Evolutionary conservation across 169 alveolate genomes (phyloP), one percentile per base, ranked within the genome.

Genomic region (Cryptosporidium felis): DNA sequence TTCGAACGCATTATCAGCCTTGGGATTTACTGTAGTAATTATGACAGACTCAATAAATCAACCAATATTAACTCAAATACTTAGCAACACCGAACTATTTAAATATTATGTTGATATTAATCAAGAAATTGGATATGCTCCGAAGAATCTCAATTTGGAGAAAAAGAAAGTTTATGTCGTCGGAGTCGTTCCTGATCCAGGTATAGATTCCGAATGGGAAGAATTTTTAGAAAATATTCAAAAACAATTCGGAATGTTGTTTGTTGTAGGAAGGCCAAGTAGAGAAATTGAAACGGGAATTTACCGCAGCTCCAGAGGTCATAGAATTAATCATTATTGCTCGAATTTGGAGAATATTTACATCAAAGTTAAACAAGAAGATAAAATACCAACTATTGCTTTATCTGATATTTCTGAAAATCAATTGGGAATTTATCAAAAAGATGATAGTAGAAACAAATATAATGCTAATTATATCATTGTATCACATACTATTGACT

Each of bases 111-210:
- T 53, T 6, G 59, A 74, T 74, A 74, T 74, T 32, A 34, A 74
- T 32, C 85, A 74, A 38, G 85, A 74, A 53, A 53, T 74, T n/a
- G 85, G 85, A 2, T 49, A 51, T 16, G 60, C 85, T 38, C 85
- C 85, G 18, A 56, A 74, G n/a, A 40, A 38, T 36, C 23, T 74
- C 2, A 23, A 32, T 34, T 36, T 74, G 21, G 85, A 74, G n/a
- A 49, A 74, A 18, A 45, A 59, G 14, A 74, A 74, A 18, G 56
- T 49, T 38, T 74, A 74, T 34, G 67, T 74, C 21, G 38, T 74
- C 9, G 85, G 85, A n/a, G 85, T 74, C 5, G 85, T 74, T 4
- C 85, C 85, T 21, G 58, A 53, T 30, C 85, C 85, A 53, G 85
- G 85, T 16, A 74, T 74, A 32, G 67, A 49, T 56, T 49, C 58